Evolutionary conservation across 768 basidiomycete species (phyloP), one percentile per base, ranked within the genome.

Genomic region (Rhodotorula diobovata): DNA sequence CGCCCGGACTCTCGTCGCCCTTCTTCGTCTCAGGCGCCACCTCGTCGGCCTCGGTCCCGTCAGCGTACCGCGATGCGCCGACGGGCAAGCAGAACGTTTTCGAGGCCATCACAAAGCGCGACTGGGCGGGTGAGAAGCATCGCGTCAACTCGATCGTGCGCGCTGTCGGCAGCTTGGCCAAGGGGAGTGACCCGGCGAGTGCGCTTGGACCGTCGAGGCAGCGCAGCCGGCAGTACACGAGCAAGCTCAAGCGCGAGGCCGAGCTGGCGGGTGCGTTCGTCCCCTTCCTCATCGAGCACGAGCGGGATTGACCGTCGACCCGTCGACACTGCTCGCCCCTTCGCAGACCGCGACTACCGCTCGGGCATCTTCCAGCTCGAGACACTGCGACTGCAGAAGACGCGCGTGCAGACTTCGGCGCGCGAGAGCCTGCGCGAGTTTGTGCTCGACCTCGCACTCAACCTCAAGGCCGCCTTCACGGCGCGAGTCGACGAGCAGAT

Each of bases 351-450:
- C 51, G 70, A 75, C 57, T 75, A 75, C 30, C 70, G 74, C 4
- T 53, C 63, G 43, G 63, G 59, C 30, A 63, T 75, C 32, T 75
- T 71, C 64, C 75, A 69, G 25, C 67, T 78, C 51, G 78, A 78
- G 61, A 78, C 78, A 8, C 67, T 78, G 9, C 69, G 76, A 6
- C 60, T 77, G n/a, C 78, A 78, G 56, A 68, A 72, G 50, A 59
- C 65, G 28, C 71, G 76, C 23, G 76, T 78, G 6, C 64, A 66
- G 41, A 59, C 71, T 20, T 70, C 77, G 6, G 72, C 75, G 18
- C 37, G 64, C 21, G 54, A 61, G 50, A 72, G 68, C 8, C 58
- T 78, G 20, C 48, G 58, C 28, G 77, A 78, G 51, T 73, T 73
- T 41, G 75, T 67, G 37, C 61, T 43, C 46, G 77, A 78, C 45